Evolutionary conservation across 2,329 filamentous ascomycete genomes (phyloP).

Genomic region (Colletotrichum ledebouriae): DNA sequence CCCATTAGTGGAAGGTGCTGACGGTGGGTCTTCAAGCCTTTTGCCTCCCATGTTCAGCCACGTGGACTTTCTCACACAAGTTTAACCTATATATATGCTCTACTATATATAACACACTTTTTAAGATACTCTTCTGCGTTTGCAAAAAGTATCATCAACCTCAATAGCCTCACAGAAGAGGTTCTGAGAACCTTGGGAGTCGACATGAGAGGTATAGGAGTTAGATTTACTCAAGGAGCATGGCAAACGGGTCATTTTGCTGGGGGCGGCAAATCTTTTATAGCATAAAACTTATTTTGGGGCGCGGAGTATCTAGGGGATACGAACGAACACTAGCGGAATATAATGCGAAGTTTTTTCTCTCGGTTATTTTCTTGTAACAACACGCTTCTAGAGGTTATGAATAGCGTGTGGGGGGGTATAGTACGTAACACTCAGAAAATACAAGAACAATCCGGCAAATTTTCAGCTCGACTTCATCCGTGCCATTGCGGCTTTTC

Average conservation of each 20-base stretch:
- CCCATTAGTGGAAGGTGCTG: too few relatives aligned
- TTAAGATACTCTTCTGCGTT: too few relatives aligned
- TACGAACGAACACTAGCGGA: conserved; percentile 1
- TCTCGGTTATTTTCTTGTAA: conserved; percentile 19
- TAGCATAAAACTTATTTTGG: conserved; percentile 1
- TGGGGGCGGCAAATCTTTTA: conserved; percentile 14
- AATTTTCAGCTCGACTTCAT: neutral
- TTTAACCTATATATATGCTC: too few relatives aligned
- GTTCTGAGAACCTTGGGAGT: too few relatives aligned
- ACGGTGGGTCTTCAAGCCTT: too few relatives aligned
- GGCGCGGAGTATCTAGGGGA: conserved; percentile 7
- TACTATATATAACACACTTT: too few relatives aligned
- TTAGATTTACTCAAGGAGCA: neutral
- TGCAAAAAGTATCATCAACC: too few relatives aligned
- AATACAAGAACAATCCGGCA: neutral
- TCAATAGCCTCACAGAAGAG: too few relatives aligned
- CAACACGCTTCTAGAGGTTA: neutral
- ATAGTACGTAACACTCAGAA: conserved; percentile 7
- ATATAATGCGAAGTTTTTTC: neutral
- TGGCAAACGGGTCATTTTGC: neutral
- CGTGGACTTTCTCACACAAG: too few relatives aligned
- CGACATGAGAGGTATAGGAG: too few relatives aligned
- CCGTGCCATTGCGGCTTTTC: neutral
- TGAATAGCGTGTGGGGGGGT: neutral
- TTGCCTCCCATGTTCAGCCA: too few relatives aligned